Base-by-base conservation (phyloP, 1,284 basidiomycete species). In the Veloboletus limbatus region DNA sequence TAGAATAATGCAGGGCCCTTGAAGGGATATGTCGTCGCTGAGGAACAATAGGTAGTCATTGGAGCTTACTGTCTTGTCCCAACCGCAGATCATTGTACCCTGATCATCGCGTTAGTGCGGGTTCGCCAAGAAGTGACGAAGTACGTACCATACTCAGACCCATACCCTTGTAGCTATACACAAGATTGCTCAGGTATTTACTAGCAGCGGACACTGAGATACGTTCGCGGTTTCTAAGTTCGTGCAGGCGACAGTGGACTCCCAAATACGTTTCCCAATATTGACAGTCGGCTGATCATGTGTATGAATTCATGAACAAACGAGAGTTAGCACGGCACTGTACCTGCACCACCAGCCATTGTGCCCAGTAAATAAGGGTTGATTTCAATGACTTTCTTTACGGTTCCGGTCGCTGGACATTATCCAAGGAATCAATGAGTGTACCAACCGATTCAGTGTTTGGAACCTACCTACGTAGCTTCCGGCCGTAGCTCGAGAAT, bases 81-180 rank as follows among this genome's bases (percentile, higher is more conserved):
- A 99, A 22, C 97, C 97, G 61, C 95, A 98, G 55, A 99, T 97
- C 97, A 99, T 99, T 2, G 97, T 99, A 47, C 97, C 97, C 92
- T 93, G 54, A 37, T 27, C 35, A 38, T 27, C 39, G 7, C 24
- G 4, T 47, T 43, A 55, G 43, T 21, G 35, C 14, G 24, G 42
- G 34, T 32, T 40, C 34, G 8, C 14, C 33, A 17, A 36, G 32
- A 40, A 14, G 10, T 18, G 25, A 30, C 26, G n/a, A 38, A 34
- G 24, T 34, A 30, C 64, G 78, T 49, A 92, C 92, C 96, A 99
- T 99, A 66, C 92, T 96, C 50, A 99, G 72, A 5, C 97, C 97
- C 95, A 97, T 98, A 11, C 97, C 97, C 72, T 99, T 99, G 78
- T 99, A 99, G 49, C 86, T 80, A 70, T 98, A 99, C 7, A 99